Conservation (phyloP, 2,329 filamentous ascomycete genomes). For the Cercospora citrullina region DNA sequence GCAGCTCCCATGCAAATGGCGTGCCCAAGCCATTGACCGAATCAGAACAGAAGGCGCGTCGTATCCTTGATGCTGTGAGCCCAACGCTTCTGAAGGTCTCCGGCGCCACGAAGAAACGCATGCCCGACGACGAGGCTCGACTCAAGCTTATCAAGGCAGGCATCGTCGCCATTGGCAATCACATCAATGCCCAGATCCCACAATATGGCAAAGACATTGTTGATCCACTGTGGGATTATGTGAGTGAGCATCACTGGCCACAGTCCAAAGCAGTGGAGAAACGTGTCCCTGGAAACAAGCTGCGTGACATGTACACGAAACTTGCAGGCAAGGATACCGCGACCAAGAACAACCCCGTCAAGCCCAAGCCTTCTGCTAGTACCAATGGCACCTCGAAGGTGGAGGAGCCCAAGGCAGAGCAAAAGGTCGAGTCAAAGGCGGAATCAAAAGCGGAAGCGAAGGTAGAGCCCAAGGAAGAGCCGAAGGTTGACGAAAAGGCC, state of each 20-base stretch:
- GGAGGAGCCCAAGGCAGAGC: neutral
- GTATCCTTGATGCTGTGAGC: slow-evolving; percentile 59
- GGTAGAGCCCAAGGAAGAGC: slow-evolving; percentile 4
- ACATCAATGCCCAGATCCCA: slow-evolving; percentile 53
- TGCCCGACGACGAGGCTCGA: slow-evolving; percentile 63
- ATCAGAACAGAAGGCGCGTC: slow-evolving; percentile 54
- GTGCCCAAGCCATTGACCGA: slow-evolving; percentile 43
- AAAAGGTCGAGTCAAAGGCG: slow-evolving; percentile 4
- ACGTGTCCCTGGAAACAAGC: slow-evolving; percentile 39
- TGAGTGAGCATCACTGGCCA: slow-evolving; percentile 41
- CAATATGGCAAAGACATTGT: slow-evolving; percentile 32
- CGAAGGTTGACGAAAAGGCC: neutral
- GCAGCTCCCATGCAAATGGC: slow-evolving; percentile 41
- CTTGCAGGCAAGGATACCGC: slow-evolving; percentile 35
- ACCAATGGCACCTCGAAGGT: slow-evolving; percentile 19
- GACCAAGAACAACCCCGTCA: slow-evolving; percentile 25
- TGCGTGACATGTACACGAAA: slow-evolving; percentile 42
- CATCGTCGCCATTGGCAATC: slow-evolving; percentile 62
- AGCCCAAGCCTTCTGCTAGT: slow-evolving; percentile 19
- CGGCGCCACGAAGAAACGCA: slow-evolving; percentile 62
- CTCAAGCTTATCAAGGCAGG: slow-evolving; percentile 63
- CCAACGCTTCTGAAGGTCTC: slow-evolving; percentile 61
- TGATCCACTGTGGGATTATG: slow-evolving; percentile 40
- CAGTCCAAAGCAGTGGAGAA: slow-evolving; percentile 38
- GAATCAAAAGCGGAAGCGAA: neutral